Evolutionary conservation across 805 yeast genomes (phyloP).

Genomic region (Metschnikowia kunwiensis): DNA sequence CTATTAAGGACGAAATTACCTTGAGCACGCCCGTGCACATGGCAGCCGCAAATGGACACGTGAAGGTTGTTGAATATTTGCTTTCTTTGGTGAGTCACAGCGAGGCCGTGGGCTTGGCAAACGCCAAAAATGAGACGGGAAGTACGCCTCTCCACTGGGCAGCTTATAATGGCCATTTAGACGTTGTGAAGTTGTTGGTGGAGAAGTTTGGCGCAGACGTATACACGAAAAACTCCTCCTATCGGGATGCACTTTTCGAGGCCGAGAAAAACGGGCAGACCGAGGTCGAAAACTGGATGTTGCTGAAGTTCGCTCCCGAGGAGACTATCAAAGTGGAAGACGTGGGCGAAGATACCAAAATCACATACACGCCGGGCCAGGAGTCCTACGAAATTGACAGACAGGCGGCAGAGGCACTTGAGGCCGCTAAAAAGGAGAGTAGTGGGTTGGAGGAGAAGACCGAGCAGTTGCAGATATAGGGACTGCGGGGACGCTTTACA

Average conservation of each 20-base stretch:
- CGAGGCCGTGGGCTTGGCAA: conserved; percentile 38
- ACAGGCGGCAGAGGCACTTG: conserved; percentile 26
- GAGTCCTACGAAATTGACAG: conserved; percentile 43
- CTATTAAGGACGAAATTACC: conserved; percentile 61
- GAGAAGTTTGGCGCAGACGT: conserved; percentile 80
- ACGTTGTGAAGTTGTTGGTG: conserved; percentile 64
- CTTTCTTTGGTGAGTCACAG: conserved; percentile 45
- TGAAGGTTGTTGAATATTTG: conserved; percentile 60
- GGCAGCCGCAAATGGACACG: conserved; percentile 95
- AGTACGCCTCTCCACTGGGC: conserved; percentile 99
- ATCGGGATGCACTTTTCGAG: conserved; percentile 83
- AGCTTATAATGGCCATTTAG: conserved; percentile 78
- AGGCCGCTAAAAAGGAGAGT: conserved; percentile 34
- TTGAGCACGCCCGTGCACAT: conserved; percentile 81
- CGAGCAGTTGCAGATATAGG: conserved; percentile 24
- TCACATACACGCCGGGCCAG: conserved; percentile 42
- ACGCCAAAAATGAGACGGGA: conserved; percentile 65
- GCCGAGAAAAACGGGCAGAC: conserved; percentile 78
- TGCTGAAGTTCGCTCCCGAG: conserved; percentile 68
- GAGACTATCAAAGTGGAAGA: conserved; percentile 47
- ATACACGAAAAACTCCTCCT: conserved; percentile 65
- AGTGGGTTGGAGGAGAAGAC: conserved; percentile 22
- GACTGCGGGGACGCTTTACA: background rate
- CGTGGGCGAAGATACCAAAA: conserved; percentile 39
- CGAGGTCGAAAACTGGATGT: conserved; percentile 73